Evolutionary conservation across 768 basidiomycete genomes (phyloP).

Genomic region (Pulveroboletus ravenelii): DNA sequence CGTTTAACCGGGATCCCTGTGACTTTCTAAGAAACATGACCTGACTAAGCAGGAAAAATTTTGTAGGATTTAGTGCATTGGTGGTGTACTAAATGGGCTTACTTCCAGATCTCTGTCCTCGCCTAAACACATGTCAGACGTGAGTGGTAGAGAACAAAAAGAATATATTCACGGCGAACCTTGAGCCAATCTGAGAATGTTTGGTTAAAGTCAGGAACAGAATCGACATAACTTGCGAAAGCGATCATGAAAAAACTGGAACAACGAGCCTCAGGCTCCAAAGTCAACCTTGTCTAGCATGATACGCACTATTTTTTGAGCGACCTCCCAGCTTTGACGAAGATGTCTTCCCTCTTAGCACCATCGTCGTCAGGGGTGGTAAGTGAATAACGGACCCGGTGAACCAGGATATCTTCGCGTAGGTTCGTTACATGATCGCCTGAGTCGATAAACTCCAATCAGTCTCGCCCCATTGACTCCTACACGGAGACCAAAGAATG

Average conservation of each 20-base stretch:
- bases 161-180: conserved; percentile 35
- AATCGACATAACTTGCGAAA: conserved; percentile 84
- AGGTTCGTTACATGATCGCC: conserved; percentile 91
- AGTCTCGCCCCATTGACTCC: not conserved
- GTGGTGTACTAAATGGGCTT: conserved; percentile 26
- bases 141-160: not conserved
- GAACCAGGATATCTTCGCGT: conserved; percentile 79
- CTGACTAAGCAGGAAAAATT: conserved; percentile 48
- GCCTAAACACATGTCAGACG: conserved; percentile 35
- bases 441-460: conserved; percentile 28
- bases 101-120: conserved; percentile 93
- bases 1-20: conserved; percentile 72
- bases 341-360: conserved; percentile 43
- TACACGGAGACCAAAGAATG: not conserved
- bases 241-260: conserved; percentile 88
- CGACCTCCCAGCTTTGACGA: conserved; percentile 67
- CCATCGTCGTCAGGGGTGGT: conserved; percentile 67
- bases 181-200: conserved; percentile 87
- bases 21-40: conserved; percentile 80
- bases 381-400: conserved; percentile 82
- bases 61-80: not conserved
- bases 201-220: conserved; percentile 56
- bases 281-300: not conserved
- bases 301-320: conserved; percentile 82
- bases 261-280: not conserved